phyloP scores from a whole-genome alignment of 2,329 filamentous ascomycete species.

The Paecilomyces dactylethromorphus region DNA sequence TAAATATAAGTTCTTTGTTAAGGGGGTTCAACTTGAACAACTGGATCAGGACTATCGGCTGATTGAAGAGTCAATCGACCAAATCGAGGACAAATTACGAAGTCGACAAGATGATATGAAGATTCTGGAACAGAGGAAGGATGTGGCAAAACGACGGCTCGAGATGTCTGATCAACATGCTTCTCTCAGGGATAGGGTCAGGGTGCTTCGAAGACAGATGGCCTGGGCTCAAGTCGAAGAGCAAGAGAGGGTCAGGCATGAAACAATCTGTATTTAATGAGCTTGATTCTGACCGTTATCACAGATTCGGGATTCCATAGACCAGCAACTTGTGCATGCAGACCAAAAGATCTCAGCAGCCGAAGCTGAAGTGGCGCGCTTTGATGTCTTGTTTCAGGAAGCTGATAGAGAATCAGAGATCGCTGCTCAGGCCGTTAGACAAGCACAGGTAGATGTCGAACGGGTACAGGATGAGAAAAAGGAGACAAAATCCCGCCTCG shows the following conservation, averaged over 20 bases:
- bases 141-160: slow-evolving; percentile 59
- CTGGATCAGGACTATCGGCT: slow-evolving; percentile 86
- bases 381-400: slow-evolving; percentile 43
- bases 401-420: slow-evolving; percentile 30
- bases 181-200: slow-evolving; percentile 55
- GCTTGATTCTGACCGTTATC: slow-evolving; percentile 6
- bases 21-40: slow-evolving; percentile 87
- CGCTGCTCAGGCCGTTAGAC: slow-evolving; percentile 36
- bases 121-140: slow-evolving; percentile 49
- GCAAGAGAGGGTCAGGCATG: slow-evolving; percentile 52
- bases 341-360: slow-evolving; percentile 45
- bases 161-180: slow-evolving; percentile 61
- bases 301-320: slow-evolving; percentile 30
- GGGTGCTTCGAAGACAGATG: slow-evolving; percentile 58
- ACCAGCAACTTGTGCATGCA: slow-evolving; percentile 25
- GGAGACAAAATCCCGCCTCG: slow-evolving; percentile 45
- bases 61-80: slow-evolving; percentile 71
- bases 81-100: slow-evolving; percentile 58
- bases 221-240: slow-evolving; percentile 85
- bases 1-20: slow-evolving; percentile 96
- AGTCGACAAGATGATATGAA: slow-evolving; percentile 59
- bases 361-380: slow-evolving; percentile 35
- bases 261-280: not conserved
- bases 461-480: slow-evolving; percentile 42
- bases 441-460: slow-evolving; percentile 38